Evolutionary conservation across 176 grass and related monocot genomes (phyloP).

Genomic region (Avena insularis): DNA sequence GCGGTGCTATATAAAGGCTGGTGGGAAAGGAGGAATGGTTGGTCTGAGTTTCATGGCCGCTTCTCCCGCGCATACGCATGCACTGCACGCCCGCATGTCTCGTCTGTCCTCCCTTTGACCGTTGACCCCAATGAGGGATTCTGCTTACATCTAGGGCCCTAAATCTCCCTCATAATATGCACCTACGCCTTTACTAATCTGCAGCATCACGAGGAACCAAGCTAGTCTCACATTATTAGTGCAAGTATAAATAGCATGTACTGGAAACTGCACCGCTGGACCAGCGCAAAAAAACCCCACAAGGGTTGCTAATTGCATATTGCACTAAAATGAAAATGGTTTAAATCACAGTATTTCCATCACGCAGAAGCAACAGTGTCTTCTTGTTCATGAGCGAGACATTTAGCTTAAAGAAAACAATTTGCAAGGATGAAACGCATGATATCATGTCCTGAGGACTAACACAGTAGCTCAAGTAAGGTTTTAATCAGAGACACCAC

Average conservation of each 20-base stretch:
- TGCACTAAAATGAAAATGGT: neutral
- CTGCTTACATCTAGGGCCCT: constrained; percentile 19
- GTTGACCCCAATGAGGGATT: constrained; percentile 31
- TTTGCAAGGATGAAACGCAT: neutral
- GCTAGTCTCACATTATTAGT: neutral
- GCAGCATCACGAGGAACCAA: neutral
- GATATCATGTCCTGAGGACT: neutral
- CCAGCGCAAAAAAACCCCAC: neutral
- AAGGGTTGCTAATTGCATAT: neutral
- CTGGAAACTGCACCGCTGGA: neutral
- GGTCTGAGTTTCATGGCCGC: constrained; percentile 53
- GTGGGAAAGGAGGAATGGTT: neutral
- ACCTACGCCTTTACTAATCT: constrained; percentile 2
- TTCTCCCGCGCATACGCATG: constrained; percentile 31
- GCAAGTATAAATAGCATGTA: neutral
- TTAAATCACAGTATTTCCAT: constrained; percentile 17
- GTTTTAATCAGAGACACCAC: neutral
- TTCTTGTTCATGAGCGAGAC: constrained; percentile 21
- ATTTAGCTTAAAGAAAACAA: neutral
- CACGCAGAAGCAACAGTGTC: constrained; percentile 3
- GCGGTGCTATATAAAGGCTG: constrained; percentile 16
- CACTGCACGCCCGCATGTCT: constrained; percentile 28
- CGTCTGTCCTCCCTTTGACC: constrained; percentile 6
- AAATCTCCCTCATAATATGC: constrained; percentile 3
- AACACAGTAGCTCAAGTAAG: constrained; percentile 18